These are phyloP conservation scores for Saccharomycopsis oosterbeekiorum DNA, from an alignment of 805 yeast genomes.

Conservation along the genomic window DNA sequence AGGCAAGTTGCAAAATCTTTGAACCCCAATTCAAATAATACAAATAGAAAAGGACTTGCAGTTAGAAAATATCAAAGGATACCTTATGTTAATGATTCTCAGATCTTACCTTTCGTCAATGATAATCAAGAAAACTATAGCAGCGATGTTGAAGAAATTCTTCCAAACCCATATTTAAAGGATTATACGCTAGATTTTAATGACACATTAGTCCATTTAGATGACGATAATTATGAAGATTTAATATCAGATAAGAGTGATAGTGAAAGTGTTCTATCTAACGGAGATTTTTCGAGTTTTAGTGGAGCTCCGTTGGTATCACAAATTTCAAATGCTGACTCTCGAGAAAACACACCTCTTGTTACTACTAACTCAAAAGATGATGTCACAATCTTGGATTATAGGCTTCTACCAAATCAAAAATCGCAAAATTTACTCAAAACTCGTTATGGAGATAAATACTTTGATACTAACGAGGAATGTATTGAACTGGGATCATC, in stretches of 20 bases:
- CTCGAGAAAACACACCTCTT: background rate
- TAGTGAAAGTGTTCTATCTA: background rate
- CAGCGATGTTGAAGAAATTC: background rate
- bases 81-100: background rate
- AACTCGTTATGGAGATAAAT: background rate
- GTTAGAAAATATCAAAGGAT: constrained; percentile 1
- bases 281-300: background rate
- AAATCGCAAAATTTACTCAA: background rate
- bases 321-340: background rate
- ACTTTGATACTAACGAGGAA: background rate
- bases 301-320: background rate
- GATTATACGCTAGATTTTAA: background rate
- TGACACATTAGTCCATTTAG: background rate
- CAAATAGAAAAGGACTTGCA: constrained; percentile 13
- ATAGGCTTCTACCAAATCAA: background rate
- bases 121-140: background rate
- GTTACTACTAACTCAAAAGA: background rate
- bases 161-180: background rate
- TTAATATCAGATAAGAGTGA: background rate
- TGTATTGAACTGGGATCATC: constrained; percentile 4
- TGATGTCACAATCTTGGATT: background rate
- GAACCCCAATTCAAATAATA: background rate
- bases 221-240: background rate
- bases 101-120: background rate
- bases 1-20: background rate